Percentiles rank a stretch among this genome's conserved stretches.
Evolutionary conservation across 2,329 filamentous ascomycete species (phyloP).

Genomic region (Paracamarosporium sp.): DNA sequence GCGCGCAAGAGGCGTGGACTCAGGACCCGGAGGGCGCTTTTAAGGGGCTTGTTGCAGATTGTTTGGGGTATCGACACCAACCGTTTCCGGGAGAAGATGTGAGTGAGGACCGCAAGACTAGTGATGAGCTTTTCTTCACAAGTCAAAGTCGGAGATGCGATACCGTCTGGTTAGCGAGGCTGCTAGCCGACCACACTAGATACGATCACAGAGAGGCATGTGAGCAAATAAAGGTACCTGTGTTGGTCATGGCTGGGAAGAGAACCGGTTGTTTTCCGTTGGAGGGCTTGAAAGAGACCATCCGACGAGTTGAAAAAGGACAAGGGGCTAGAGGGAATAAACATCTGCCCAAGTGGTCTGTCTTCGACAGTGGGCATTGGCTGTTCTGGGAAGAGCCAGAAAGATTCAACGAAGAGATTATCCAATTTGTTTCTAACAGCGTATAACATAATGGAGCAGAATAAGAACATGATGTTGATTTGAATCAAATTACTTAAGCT

Average conservation of each 20-base stretch:
- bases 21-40: not conserved
- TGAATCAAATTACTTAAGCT: no score
- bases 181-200: constrained; percentile 4
- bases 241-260: constrained; percentile 3
- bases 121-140: constrained; percentile 5
- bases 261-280: constrained; percentile 7
- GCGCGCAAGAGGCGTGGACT: not conserved
- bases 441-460: not conserved
- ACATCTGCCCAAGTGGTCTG: not conserved
- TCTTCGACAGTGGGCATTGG: constrained; percentile 3
- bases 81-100: not conserved
- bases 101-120: not conserved
- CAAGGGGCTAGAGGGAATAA: not conserved
- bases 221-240: constrained; percentile 1
- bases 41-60: constrained; percentile 4
- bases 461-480: not conserved
- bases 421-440: not conserved
- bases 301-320: not conserved
- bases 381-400: constrained; percentile 6
- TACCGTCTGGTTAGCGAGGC: not conserved
- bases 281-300: not conserved
- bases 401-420: constrained; percentile 2
- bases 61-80: constrained; percentile 5
- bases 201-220: constrained; percentile 8
- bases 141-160: constrained; percentile 3